Evolutionary conservation across 305 asterid species (phyloP), one percentile per base, ranked within the genome.

Genomic region (Petunia hybrid): DNA sequence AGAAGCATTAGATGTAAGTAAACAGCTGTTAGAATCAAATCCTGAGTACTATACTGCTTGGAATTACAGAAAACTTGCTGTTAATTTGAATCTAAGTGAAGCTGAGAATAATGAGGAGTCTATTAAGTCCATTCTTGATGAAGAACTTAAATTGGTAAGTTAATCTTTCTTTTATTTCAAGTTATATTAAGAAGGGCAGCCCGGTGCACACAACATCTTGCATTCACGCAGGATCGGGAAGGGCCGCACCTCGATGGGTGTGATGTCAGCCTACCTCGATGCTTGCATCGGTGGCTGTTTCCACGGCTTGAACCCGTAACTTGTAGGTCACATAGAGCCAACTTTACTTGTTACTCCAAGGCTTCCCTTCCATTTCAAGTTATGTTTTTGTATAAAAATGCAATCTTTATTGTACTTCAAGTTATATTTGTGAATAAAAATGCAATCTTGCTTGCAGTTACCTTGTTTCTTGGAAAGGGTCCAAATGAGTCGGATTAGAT

Each of bases 31-130:
- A 46, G 95, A 88, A 86, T 84, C 90, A 8, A 94, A 94, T 85
- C 98, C 99, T 4, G 99, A 96, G 90, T 91, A 89, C 69, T 90
- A 92, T 59, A 93, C 98, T 4, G 97, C 92, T 62, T 96, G 99
- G 99, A 96, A 94, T 85, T 94, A 91, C 80, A 87, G 99, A 82
- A 94, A 93, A 85, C 91, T 92, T 16, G 97, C 97, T 12, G 89
- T 96, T 80, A 83, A 80, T 80, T 88, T 90, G 48, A 84, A 83
- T 84, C 86, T 82, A 41, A 59, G 89, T 5, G 94, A 85, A 68
- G 51, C 38, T 41, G 87, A 71, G 16, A 78, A 55, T 74, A 87
- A 89, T 84, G 84, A 87, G 12, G 87, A 86, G 16, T 83, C 88
- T 42, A 82, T 82, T 65, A 89, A 85, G 45, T 88, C 89, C 16